Evolutionary conservation across 2,329 filamentous ascomycete species (phyloP).

Genomic region (Xylariales sp.): DNA sequence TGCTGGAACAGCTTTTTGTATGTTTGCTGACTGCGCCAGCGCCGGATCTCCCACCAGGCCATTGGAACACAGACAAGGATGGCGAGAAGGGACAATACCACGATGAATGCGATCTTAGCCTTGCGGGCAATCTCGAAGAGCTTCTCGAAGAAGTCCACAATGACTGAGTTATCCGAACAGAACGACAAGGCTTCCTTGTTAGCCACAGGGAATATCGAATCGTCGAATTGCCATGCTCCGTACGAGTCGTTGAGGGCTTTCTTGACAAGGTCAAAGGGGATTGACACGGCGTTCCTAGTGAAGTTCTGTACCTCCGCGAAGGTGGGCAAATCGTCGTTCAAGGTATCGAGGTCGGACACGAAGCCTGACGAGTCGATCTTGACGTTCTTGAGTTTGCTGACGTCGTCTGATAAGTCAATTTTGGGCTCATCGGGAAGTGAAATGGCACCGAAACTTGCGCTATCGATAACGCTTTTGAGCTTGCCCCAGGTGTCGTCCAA

Average conservation of each 20-base stretch:
- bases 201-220: constrained; percentile 74
- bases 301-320: constrained; percentile 82
- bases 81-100: constrained; percentile 67
- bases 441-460: constrained; percentile 45
- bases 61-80: constrained; percentile 71
- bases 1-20: constrained; percentile 62
- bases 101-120: constrained; percentile 71
- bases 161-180: constrained; percentile 78
- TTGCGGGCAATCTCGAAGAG: constrained; percentile 62
- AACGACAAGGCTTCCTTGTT: constrained; percentile 78
- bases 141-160: constrained; percentile 77
- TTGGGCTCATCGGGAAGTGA: constrained; percentile 29
- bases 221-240: constrained; percentile 72
- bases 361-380: constrained; percentile 63
- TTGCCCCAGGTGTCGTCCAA: constrained; percentile 45
- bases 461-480: constrained; percentile 51
- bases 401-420: constrained; percentile 55
- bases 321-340: constrained; percentile 76
- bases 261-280: constrained; percentile 79
- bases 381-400: constrained; percentile 65
- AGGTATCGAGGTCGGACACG: constrained; percentile 61
- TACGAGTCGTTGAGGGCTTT: constrained; percentile 66
- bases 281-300: constrained; percentile 66
- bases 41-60: constrained; percentile 73
- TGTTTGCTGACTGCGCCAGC: constrained; percentile 69